phyloP scores from a whole-genome alignment of 2,329 filamentous ascomycete genomes.

The Beauveria asiatica region DNA sequence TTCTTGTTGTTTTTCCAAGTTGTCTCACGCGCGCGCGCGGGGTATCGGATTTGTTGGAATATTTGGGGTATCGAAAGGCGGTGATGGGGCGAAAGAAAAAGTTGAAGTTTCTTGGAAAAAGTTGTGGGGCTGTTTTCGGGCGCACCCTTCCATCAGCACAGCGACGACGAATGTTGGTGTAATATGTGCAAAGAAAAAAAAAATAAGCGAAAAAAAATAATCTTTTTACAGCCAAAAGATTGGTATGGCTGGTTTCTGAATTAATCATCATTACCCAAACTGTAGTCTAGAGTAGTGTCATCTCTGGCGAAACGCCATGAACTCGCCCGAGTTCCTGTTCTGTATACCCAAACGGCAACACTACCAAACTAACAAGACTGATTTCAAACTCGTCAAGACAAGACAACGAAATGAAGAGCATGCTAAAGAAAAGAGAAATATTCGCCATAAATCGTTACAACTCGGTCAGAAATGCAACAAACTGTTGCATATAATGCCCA shows the following conservation, averaged over 20 bases:
- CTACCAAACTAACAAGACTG: background rate
- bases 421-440: background rate
- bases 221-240: no score
- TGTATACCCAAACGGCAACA: background rate
- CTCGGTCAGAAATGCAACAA: background rate
- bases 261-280: background rate
- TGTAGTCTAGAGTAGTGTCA: background rate
- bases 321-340: background rate
- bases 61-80: no score
- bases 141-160: background rate
- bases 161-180: background rate
- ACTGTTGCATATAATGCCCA: slow-evolving; percentile 7
- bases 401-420: background rate
- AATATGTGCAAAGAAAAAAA: no score
- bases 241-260: no score
- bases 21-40: background rate
- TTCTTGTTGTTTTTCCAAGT: no score
- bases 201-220: no score
- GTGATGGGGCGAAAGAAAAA: background rate
- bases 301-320: background rate
- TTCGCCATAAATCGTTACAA: background rate
- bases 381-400: background rate
- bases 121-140: background rate
- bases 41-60: background rate
- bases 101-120: background rate